Evolutionary conservation across 148 eudicot species (phyloP).

Genomic region (Arbutus unedo): DNA sequence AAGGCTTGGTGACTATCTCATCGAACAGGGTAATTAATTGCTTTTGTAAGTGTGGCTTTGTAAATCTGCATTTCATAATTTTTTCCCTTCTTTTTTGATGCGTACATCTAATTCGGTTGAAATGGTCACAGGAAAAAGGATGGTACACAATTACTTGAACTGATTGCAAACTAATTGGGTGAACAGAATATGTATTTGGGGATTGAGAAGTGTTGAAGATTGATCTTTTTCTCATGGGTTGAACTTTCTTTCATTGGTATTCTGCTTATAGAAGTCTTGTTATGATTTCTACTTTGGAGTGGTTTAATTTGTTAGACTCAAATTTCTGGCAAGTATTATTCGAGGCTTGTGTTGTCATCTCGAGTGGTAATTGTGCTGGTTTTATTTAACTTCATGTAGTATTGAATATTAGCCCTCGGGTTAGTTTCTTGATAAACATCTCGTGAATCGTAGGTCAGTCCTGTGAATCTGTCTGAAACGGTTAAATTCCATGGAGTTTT

Average conservation of each 20-base stretch:
- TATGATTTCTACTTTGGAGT: background rate
- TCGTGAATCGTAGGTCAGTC: too few relatives aligned
- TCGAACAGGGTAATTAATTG: constrained; percentile 23
- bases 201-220: background rate
- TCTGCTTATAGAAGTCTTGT: background rate
- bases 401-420: too few relatives aligned
- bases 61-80: background rate
- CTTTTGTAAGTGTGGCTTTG: constrained; percentile 13
- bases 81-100: background rate
- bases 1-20: constrained; percentile 16
- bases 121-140: constrained; percentile 18
- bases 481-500: too few relatives aligned
- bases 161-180: constrained; percentile 4
- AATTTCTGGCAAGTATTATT: background rate
- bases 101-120: background rate
- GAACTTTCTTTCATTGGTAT: background rate
- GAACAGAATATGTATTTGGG: background rate
- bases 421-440: too few relatives aligned
- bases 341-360: too few relatives aligned
- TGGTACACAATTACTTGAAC: background rate
- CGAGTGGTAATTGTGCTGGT: too few relatives aligned
- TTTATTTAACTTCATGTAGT: too few relatives aligned
- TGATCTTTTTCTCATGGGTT: background rate
- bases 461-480: too few relatives aligned
- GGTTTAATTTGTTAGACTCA: background rate